Evolutionary conservation across 805 yeast genomes (phyloP).

Genomic region (Ogataea allantospora): DNA sequence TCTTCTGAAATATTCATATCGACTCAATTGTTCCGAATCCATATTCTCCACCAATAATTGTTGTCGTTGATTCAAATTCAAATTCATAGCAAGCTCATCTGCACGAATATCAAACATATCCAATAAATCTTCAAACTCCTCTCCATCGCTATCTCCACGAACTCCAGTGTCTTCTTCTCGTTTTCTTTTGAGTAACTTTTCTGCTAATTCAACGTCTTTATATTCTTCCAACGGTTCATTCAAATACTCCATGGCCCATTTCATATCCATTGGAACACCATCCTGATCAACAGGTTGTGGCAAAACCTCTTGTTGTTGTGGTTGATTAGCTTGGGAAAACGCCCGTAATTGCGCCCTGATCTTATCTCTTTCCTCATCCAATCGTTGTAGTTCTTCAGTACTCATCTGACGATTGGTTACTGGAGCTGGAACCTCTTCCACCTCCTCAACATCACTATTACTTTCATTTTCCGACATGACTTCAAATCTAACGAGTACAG

Average conservation of each 20-base stretch:
- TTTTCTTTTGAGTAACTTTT: constrained; percentile 25
- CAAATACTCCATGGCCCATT: constrained; percentile 25
- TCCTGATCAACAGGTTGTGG: constrained; percentile 15
- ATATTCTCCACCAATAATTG: constrained; percentile 67
- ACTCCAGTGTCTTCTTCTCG: constrained; percentile 32
- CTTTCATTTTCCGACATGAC: constrained; percentile 8
- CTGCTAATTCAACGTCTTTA: constrained; percentile 22
- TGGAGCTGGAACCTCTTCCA: constrained; percentile 9
- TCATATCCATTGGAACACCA: constrained; percentile 28
- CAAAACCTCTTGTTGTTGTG: neutral
- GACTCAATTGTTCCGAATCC: constrained; percentile 77
- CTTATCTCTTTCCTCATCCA: constrained; percentile 10
- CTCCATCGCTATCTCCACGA: constrained; percentile 25
- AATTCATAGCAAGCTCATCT: constrained; percentile 32
- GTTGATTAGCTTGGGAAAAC: constrained; percentile 9
- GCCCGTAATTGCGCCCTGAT: constrained; percentile 9
- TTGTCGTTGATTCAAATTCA: constrained; percentile 54
- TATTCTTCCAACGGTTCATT: constrained; percentile 24
- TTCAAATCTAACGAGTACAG: neutral
- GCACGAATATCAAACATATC: constrained; percentile 32
- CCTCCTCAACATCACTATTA: constrained; percentile 6
- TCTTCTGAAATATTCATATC: constrained; percentile 85
- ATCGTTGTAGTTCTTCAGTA: constrained; percentile 10
- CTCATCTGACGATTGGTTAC: constrained; percentile 11
- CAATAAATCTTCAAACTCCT: constrained; percentile 31